Evolutionary conservation across 106 monocot species (phyloP).

Genomic region (Dendrobium catenatum): DNA sequence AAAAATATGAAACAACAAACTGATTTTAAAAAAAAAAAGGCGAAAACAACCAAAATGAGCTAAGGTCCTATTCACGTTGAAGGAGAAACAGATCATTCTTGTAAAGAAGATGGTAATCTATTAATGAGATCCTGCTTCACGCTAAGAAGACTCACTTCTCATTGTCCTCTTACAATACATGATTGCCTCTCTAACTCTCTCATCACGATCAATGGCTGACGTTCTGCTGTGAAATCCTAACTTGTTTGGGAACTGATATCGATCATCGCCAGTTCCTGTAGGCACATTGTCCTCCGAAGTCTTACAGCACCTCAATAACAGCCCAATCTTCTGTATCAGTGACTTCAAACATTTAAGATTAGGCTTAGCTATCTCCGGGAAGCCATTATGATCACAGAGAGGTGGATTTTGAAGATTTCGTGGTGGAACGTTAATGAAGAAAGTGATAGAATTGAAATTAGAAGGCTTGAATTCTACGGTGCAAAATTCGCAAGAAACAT

Average conservation of each 20-base stretch:
- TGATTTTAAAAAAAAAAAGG: too few species aligned
- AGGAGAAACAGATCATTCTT: too few species aligned
- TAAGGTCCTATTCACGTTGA: too few species aligned
- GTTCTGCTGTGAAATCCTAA: slow-evolving; percentile 1
- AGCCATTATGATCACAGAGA: background rate
- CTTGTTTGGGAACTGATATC: too few species aligned
- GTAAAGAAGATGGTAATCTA: too few species aligned
- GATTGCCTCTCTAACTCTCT: slow-evolving; percentile 8
- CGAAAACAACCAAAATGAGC: too few species aligned
- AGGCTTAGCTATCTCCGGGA: background rate
- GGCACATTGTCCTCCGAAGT: too few species aligned
- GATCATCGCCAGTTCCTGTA: background rate
- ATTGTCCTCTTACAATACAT: slow-evolving; percentile 14
- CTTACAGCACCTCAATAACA: background rate
- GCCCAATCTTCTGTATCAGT: background rate
- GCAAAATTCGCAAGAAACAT: background rate
- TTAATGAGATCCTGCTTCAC: background rate
- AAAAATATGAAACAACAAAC: too few species aligned
- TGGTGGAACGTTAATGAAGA: background rate
- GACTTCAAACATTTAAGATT: background rate
- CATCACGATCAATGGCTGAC: slow-evolving; percentile 9
- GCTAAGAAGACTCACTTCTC: background rate
- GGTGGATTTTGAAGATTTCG: background rate
- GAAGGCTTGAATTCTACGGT: background rate
- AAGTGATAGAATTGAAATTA: background rate